A percentile compares a stretch with the other conserved stretches of the same genome.
phyloP scores from a whole-genome alignment of 768 basidiomycete genomes.

The Phanerodontia chrysosporium region DNA sequence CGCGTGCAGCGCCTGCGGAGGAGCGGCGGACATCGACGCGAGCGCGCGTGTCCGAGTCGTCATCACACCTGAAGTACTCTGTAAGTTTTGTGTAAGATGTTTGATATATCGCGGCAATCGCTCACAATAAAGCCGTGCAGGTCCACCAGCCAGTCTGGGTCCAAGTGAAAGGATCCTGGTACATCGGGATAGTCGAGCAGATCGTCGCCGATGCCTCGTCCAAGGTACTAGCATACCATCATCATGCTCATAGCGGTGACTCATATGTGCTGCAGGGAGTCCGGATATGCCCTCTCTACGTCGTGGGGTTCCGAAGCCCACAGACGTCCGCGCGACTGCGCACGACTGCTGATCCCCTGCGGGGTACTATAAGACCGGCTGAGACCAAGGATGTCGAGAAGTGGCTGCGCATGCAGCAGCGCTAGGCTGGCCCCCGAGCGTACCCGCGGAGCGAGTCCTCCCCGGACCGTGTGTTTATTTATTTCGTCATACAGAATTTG shows the following conservation, averaged over 20 bases:
- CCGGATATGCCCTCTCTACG: slow-evolving; percentile 9
- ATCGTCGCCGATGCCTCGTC: background rate
- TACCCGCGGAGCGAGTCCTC: background rate
- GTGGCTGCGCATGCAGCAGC: background rate
- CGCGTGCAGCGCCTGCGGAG: background rate
- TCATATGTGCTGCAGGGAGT: background rate
- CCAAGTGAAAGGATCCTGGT: slow-evolving; percentile 8
- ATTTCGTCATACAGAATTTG: background rate
- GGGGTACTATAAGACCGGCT: slow-evolving; percentile 27
- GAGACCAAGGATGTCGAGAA: background rate
- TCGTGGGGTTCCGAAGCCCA: slow-evolving; percentile 19
- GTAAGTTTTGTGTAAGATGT: background rate
- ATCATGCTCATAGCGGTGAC: background rate
- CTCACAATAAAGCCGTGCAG: background rate
- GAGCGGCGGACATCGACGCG: background rate
- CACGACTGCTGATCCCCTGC: slow-evolving; percentile 21
- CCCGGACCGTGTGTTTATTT: background rate
- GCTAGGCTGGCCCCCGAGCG: background rate
- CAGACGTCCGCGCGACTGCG: slow-evolving; percentile 13
- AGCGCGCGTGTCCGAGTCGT: background rate
- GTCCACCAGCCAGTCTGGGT: slow-evolving; percentile 10
- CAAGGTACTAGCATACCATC: background rate
- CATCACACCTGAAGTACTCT: background rate
- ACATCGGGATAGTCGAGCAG: slow-evolving; percentile 3
- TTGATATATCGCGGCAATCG: background rate